These are phyloP conservation scores for Suillus luteus DNA, from an alignment of 768 basidiomycete genomes.

Conservation along the genomic window DNA sequence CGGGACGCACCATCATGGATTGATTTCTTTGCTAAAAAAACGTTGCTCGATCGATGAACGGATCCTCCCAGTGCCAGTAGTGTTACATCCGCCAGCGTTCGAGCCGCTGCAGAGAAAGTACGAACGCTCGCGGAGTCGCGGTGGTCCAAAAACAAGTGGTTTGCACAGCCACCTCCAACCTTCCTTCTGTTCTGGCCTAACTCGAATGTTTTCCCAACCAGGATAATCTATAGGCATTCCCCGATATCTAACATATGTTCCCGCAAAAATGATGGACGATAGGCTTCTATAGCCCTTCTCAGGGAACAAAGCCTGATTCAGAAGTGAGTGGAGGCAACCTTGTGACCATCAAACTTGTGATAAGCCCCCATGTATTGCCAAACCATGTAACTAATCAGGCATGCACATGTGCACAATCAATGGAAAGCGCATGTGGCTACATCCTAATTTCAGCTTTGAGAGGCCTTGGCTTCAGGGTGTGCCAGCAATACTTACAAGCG, in stretches of 20 bases:
- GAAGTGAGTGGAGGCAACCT: not conserved
- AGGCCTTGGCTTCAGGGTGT: not conserved
- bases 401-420: not conserved
- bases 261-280: not conserved
- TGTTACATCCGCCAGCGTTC: not conserved
- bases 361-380: not conserved
- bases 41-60: not conserved
- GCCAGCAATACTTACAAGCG: not conserved
- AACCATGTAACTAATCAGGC: not conserved
- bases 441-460: not conserved
- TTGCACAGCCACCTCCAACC: too few relatives aligned
- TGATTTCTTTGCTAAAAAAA: not conserved
- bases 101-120: not conserved
- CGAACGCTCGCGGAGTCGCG: not conserved
- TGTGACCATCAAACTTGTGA: not conserved
- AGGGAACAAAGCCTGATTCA: not conserved
- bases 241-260: not conserved
- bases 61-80: not conserved
- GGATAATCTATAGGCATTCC: not conserved
- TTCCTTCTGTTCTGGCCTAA: too few relatives aligned
- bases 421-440: not conserved
- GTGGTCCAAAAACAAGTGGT: too few relatives aligned
- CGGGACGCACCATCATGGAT: constrained; percentile 1
- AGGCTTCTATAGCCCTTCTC: not conserved
- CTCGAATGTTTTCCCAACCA: not conserved